A percentile compares a stretch with the other conserved stretches of the same genome.
These are phyloP conservation scores for Taxillus chinensis DNA, from an alignment of 164 flowering plant genomes.

Conservation along the genomic window DNA sequence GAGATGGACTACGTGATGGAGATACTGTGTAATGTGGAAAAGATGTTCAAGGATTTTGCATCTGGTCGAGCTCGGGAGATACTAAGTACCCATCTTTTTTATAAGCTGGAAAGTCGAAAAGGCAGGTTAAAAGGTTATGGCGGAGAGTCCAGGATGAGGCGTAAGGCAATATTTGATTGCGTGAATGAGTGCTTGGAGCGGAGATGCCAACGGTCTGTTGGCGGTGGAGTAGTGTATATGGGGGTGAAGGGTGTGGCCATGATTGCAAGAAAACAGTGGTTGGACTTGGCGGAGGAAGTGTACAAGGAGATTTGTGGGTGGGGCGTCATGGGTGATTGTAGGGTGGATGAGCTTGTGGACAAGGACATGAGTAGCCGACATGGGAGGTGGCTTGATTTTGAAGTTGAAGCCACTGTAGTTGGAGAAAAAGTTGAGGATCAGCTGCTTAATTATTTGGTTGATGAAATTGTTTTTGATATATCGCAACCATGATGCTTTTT, in stretches of 20 bases:
- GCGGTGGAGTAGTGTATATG: constrained; percentile 34
- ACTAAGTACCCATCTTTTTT: constrained; percentile 51
- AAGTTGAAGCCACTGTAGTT: constrained; percentile 42
- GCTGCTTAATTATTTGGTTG: constrained; percentile 50
- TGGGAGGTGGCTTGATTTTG: constrained; percentile 78
- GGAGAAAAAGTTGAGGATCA: constrained; percentile 49
- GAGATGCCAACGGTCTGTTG: constrained; percentile 38
- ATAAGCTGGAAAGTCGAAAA: constrained; percentile 46
- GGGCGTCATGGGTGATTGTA: constrained; percentile 54
- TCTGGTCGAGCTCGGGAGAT: constrained; percentile 38
- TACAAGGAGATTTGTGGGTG: constrained; percentile 57
- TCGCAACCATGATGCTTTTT: constrained; percentile 4
- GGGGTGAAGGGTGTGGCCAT: constrained; percentile 56
- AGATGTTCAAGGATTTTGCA: constrained; percentile 50
- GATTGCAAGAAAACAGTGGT: constrained; percentile 41
- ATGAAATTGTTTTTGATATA: constrained; percentile 60
- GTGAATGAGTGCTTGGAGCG: constrained; percentile 63
- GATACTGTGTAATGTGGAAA: constrained; percentile 37
- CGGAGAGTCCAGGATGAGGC: constrained; percentile 17
- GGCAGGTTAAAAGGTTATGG: constrained; percentile 10
- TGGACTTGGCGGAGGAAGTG: constrained; percentile 50
- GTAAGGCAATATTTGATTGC: constrained; percentile 61
- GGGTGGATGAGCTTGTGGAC: constrained; percentile 90
- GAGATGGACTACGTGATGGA: constrained; percentile 58
- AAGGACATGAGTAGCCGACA: constrained; percentile 72